phyloP scores from a whole-genome alignment of 305 asterid species.

The Solanum hybrid region DNA sequence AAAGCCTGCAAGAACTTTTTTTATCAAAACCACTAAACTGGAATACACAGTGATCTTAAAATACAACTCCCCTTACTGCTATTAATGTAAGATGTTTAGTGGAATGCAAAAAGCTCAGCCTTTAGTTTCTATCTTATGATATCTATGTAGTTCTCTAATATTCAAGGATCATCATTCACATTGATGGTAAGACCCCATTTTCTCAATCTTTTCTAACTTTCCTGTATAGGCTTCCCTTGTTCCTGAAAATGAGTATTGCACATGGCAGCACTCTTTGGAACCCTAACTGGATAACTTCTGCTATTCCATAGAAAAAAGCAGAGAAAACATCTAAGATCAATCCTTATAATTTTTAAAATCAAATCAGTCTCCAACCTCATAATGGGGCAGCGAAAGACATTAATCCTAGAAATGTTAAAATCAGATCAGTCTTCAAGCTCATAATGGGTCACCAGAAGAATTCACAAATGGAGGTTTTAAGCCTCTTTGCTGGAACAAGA shows the following conservation, averaged over 20 bases:
- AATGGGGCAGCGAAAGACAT: background rate
- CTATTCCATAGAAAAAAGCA: background rate
- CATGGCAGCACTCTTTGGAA: background rate
- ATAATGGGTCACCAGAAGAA: background rate
- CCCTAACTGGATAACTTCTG: background rate
- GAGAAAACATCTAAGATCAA: background rate
- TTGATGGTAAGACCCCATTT: background rate
- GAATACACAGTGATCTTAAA: background rate
- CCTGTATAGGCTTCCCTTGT: background rate
- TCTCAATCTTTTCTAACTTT: background rate
- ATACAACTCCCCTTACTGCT: background rate
- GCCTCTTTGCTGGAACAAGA: background rate
- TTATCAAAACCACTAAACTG: background rate
- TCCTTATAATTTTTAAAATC: background rate
- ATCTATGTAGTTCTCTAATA: background rate
- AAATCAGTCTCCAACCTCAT: background rate
- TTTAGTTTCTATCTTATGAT: background rate
- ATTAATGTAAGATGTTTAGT: background rate
- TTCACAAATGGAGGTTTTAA: background rate
- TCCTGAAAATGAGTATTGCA: background rate
- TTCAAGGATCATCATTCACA: background rate
- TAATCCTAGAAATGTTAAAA: background rate
- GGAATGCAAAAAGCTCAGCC: background rate
- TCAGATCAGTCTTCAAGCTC: background rate
- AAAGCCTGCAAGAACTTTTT: background rate